Conservation (phyloP, 2,329 filamentous ascomycete species). For the Phialemoniopsis sp. region DNA sequence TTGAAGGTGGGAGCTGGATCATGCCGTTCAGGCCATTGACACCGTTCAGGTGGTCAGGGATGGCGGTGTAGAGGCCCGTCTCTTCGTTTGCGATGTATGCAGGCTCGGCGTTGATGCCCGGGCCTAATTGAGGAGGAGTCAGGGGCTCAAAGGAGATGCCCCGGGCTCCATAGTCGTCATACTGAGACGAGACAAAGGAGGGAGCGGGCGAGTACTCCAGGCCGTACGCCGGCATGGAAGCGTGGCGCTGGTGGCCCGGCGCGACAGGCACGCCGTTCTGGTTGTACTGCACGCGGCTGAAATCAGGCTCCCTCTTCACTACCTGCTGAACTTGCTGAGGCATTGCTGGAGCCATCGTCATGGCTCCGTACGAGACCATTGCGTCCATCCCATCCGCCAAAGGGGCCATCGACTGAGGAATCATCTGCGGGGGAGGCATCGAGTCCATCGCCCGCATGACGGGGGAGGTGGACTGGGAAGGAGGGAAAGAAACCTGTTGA, state of each 20-base stretch:
- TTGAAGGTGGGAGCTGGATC: slow-evolving; percentile 85
- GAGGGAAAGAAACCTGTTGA: slow-evolving; percentile 63
- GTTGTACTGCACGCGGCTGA: slow-evolving; percentile 78
- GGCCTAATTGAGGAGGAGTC: slow-evolving; percentile 87
- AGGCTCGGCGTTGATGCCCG: slow-evolving; percentile 79
- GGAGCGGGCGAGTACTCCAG: slow-evolving; percentile 97
- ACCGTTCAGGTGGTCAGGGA: slow-evolving; percentile 75
- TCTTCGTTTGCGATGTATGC: slow-evolving; percentile 98
- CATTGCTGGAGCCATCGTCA: slow-evolving; percentile 66
- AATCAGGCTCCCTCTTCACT: slow-evolving; percentile 88
- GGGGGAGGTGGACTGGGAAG: slow-evolving; percentile 81
- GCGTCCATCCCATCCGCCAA: slow-evolving; percentile 64
- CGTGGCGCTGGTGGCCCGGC: slow-evolving; percentile 84
- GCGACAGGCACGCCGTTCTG: slow-evolving; percentile 83
- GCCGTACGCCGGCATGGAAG: slow-evolving; percentile 94
- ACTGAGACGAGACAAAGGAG: slow-evolving; percentile 97
- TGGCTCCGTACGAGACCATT: slow-evolving; percentile 66
- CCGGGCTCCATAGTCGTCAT: slow-evolving; percentile 95
- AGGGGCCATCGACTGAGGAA: slow-evolving; percentile 46
- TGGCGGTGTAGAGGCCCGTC: slow-evolving; percentile 90
- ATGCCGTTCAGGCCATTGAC: slow-evolving; percentile 79
- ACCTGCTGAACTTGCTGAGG: slow-evolving; percentile 57
- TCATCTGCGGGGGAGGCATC: slow-evolving; percentile 74
- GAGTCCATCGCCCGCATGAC: slow-evolving; percentile 87
- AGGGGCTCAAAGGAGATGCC: slow-evolving; percentile 96